Evolutionary conservation across 208 protist genomes (phyloP), one percentile per base, ranked within the genome.

Genomic region (Acanthamoeba castellanii): DNA sequence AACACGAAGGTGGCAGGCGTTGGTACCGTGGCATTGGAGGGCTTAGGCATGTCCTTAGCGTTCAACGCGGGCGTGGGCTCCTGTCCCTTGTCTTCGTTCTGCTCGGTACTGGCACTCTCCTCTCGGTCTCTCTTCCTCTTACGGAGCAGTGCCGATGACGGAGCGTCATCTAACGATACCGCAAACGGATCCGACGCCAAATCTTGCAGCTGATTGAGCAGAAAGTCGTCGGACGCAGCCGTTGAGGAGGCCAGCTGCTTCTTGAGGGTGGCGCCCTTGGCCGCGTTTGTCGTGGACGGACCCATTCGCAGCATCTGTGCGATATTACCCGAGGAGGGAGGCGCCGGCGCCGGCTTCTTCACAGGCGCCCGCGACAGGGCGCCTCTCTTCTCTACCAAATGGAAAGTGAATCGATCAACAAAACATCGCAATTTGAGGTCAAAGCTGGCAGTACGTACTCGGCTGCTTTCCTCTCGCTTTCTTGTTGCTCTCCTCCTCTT

Each of bases 251-350:
- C 50, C n/a, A 90, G 42, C 55, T 90, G 59, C 55, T 90, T 68
- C 34, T 90, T 61, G 84, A 70, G 50, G 32, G 84, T 34, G 25
- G 14, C 30, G 78, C 59, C 37, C 55, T 90, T 90, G 30, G 81
- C 25, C 42, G 81, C n/a, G 11, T 37, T 82, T 30, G 66, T 20
- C 27, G 74, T 82, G 6, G 74, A 82, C 25, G 84, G 84, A 20
- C 50, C 84, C 84, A 57, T 90, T 25, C 84, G 84, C 42, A 90
- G 34, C 84, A 90, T 90, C 32, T 90, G 84, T 5, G 84, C 84
- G 84, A 90, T 90, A 20, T 90, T 61, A n/a, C 84, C 84, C 13
- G 84, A 30, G 32, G 84, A 42, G 16, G 84, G 55, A 25, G 84
- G 37, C 25, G 50, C 74, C 32, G 74, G 74, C 37, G 50, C 50